These are phyloP conservation scores for Coprinopsis sp. DNA, from an alignment of 768 basidiomycete genomes.

Conservation along the genomic window DNA sequence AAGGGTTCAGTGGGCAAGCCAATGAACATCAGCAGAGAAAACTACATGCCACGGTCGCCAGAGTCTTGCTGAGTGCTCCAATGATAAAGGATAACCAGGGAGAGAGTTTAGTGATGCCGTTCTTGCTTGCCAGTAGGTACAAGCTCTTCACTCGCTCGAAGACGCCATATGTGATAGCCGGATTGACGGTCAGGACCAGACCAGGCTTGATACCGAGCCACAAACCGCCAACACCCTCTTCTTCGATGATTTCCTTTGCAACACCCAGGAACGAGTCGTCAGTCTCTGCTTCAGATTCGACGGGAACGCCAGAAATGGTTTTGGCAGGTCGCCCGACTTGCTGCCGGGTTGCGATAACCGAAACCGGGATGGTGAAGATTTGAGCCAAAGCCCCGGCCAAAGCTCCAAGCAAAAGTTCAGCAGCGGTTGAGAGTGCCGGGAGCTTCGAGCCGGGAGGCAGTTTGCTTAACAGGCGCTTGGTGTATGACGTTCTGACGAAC, in stretches of 20 bases:
- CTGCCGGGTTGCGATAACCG: constrained; percentile 96
- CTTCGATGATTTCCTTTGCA: constrained; percentile 79
- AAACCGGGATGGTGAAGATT: constrained; percentile 96
- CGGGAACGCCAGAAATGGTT: constrained; percentile 3
- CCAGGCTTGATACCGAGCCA: constrained; percentile 94
- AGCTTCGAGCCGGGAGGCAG: constrained; percentile 58
- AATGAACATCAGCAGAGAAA: constrained; percentile 1
- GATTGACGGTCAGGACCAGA: constrained; percentile 93
- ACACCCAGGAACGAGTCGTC: constrained; percentile 79
- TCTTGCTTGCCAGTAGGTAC: constrained; percentile 51
- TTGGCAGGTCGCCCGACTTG: constrained; percentile 63
- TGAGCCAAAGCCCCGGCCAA: constrained; percentile 92
- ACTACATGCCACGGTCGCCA: constrained; percentile 84
- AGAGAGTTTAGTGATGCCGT: constrained; percentile 56
- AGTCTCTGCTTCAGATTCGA: constrained; percentile 14
- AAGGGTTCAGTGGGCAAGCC: not conserved
- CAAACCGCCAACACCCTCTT: constrained; percentile 82
- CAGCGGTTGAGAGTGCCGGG: constrained; percentile 62
- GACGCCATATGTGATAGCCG: constrained; percentile 94
- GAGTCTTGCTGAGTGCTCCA: constrained; percentile 91
- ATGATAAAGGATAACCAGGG: constrained; percentile 77
- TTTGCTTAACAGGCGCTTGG: constrained; percentile 59
- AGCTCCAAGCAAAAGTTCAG: constrained; percentile 86
- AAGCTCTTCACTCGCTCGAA: constrained; percentile 88
- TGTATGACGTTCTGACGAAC: constrained; percentile 78